Evolutionary conservation across 345 rosid species (phyloP).

Genomic region (Eucalyptus coolabah): DNA sequence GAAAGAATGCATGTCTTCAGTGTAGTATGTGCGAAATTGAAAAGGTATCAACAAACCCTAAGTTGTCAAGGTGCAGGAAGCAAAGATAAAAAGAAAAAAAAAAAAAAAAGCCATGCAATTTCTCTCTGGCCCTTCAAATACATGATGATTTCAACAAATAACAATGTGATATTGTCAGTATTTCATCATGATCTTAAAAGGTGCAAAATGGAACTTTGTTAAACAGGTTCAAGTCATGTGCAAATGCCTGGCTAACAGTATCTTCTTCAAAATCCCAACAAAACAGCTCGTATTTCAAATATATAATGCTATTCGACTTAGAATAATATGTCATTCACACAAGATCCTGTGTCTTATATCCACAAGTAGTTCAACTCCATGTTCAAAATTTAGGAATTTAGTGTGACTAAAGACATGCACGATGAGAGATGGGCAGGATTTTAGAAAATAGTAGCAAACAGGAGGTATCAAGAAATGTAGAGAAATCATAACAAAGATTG

Average conservation of each 20-base stretch:
- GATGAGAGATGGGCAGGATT: not conserved
- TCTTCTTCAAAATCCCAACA: not conserved
- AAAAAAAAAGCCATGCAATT: not conserved
- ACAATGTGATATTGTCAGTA: not conserved
- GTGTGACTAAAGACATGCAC: not conserved
- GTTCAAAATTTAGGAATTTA: not conserved
- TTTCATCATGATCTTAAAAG: not conserved
- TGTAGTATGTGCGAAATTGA: not conserved
- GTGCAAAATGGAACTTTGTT: not conserved
- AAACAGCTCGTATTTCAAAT: not conserved
- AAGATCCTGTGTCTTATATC: not conserved
- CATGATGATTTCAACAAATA: not conserved
- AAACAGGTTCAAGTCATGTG: not conserved
- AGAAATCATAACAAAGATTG: not conserved
- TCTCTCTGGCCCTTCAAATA: not conserved
- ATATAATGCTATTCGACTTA: not conserved
- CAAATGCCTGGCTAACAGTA: not conserved
- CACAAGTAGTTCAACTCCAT: not conserved
- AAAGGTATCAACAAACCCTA: not conserved
- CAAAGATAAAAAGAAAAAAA: not conserved
- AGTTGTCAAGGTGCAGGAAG: not conserved
- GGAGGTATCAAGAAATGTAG: not conserved
- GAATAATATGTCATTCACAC: not conserved
- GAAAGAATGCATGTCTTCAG: not conserved
- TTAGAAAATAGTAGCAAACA: not conserved